These are phyloP conservation scores for Aspergillus ustus DNA, from an alignment of 2,329 filamentous ascomycete species.

Conservation along the genomic window DNA sequence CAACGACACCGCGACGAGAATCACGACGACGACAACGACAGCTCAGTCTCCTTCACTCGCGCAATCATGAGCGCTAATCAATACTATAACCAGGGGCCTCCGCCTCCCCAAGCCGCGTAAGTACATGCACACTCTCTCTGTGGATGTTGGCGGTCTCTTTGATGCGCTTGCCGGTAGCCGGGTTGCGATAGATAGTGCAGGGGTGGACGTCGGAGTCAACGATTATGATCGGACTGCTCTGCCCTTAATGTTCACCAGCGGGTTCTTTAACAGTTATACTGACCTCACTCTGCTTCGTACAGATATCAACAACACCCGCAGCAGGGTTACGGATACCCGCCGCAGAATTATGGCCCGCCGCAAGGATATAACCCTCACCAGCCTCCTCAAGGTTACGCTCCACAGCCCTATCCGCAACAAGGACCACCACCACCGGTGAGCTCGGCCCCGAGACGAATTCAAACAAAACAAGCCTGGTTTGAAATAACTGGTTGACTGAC, in stretches of 20 bases:
- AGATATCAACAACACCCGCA: conserved; percentile 7
- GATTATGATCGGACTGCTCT: neutral
- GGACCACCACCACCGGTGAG: conserved; percentile 32
- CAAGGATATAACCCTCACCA: conserved; percentile 40
- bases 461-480: neutral
- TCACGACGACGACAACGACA: neutral
- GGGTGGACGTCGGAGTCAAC: neutral
- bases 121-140: neutral
- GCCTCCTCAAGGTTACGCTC: conserved; percentile 31
- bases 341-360: conserved; percentile 37
- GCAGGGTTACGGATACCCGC: conserved; percentile 21
- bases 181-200: neutral
- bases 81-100: conserved; percentile 34
- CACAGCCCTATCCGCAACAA: neutral
- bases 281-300: neutral
- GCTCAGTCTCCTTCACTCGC: conserved; percentile 8
- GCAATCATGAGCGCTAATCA: conserved; percentile 27
- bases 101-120: conserved; percentile 40
- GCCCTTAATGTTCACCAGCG: neutral
- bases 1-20: neutral
- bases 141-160: neutral
- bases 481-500: neutral
- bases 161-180: neutral
- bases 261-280: neutral
- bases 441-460: conserved; percentile 1